Base-by-base conservation (phyloP, 2,329 filamentous ascomycete species). In the Cladosporium cucumerinum region DNA sequence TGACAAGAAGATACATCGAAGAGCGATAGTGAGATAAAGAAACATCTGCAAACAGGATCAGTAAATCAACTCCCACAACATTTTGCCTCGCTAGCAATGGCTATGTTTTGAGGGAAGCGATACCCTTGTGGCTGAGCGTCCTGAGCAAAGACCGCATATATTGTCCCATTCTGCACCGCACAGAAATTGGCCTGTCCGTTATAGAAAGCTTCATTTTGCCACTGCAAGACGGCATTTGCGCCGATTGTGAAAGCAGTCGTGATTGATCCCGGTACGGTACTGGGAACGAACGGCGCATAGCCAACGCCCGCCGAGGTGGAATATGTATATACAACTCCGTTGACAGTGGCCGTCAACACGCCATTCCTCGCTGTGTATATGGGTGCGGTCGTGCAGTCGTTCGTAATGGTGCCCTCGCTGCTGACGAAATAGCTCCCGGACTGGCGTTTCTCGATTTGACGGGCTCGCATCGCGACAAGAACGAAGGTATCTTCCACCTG, bases 171-270 rank as follows among this genome's bases (percentile, higher is more conserved):
- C n/a, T 36, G 54, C 14, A 74, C 28, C 1, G 71, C 65, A 60
- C 73, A 74, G 65, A 74, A 74, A 5, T 64, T 64, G 1, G 73
- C 73, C 57, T 74, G 66, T 3, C 72, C 71, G 23, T 72, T 72
- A 36, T 65, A 70, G 63, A 74, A 74, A 2, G 54, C 66, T 8
- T 59, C 36, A 54, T 74, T 73, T 43, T 66, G 65, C 72, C 73
- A 75, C 1, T 65, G 68, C 7, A 75, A 63, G 26, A 64, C 46
- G n/a, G 70, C 69, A 18, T 66, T 64, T 11, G 57, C 51, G 14
- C 65, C 66, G 11, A 72, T 67, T 10, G 67, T 65, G 65, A 74
- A 75, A 2, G 67, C 61, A 16, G 71, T 72, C 8, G 63, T 69
- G 48, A 75, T 72, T 2, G 66, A 51, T 18, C 71, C 72, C 14